phyloP scores from a whole-genome alignment of 2,329 filamentous ascomycete species.

The Phoma sp. region DNA sequence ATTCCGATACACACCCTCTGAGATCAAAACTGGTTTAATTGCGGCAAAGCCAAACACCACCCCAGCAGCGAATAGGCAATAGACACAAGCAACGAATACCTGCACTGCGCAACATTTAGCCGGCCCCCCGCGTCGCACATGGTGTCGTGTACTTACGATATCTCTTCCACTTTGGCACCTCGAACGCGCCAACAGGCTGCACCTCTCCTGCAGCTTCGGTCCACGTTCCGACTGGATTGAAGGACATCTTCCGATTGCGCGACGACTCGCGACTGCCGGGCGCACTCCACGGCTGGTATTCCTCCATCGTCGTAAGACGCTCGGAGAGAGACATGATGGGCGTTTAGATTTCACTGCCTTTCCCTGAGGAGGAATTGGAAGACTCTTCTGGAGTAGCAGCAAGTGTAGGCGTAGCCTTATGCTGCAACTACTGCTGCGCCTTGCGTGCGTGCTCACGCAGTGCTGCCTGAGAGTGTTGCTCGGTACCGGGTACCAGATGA shows the following conservation, averaged over 20 bases:
- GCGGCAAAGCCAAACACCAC: slow-evolving; percentile 51
- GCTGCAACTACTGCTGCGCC: slow-evolving; percentile 1
- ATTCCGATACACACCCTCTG: slow-evolving; percentile 46
- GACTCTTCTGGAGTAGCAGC: no score
- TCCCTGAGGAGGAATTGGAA: not conserved
- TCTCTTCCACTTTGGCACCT: slow-evolving; percentile 60
- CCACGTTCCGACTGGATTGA: slow-evolving; percentile 58
- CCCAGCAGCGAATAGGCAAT: slow-evolving; percentile 76
- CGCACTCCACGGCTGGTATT: slow-evolving; percentile 50
- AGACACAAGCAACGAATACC: slow-evolving; percentile 70
- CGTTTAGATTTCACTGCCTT: not conserved
- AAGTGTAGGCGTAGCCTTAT: not conserved
- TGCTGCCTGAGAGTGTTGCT: not conserved
- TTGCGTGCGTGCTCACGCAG: slow-evolving; percentile 9
- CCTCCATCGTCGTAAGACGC: slow-evolving; percentile 49
- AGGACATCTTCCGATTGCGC: slow-evolving; percentile 55
- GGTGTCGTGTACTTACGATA: slow-evolving; percentile 51
- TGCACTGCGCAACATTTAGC: slow-evolving; percentile 61
- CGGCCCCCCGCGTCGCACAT: not conserved
- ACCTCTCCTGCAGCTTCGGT: slow-evolving; percentile 48
- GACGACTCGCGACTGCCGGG: slow-evolving; percentile 43
- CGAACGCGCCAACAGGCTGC: slow-evolving; percentile 56
- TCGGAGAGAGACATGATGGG: slow-evolving; percentile 48
- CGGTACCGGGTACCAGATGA: slow-evolving; percentile 7
- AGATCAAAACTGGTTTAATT: slow-evolving; percentile 49